A percentile compares a stretch with the other conserved stretches of the same genome.
phyloP scores from a whole-genome alignment of 75 land plant species.

The Pinus albicaulis region DNA sequence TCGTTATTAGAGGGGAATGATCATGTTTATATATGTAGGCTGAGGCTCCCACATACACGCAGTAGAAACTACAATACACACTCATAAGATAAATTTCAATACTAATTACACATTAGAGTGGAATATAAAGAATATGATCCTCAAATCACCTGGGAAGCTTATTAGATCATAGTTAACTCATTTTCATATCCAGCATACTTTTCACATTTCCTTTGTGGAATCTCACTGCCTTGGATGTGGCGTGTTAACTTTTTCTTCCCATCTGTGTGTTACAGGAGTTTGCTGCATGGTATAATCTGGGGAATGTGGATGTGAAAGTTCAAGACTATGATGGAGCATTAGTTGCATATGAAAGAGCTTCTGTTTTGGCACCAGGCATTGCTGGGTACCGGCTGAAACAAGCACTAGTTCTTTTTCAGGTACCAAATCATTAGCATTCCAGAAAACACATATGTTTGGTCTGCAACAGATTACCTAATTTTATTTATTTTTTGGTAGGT shows the following conservation, averaged over 20 bases:
- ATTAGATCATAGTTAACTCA: neutral
- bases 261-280: slow-evolving; percentile 22
- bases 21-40: neutral
- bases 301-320: slow-evolving; percentile 35
- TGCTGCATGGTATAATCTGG: slow-evolving; percentile 47
- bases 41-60: neutral
- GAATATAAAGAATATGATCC: neutral
- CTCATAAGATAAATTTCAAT: neutral
- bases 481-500: no score
- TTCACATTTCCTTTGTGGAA: neutral
- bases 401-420: slow-evolving; percentile 52
- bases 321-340: slow-evolving; percentile 29
- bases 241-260: neutral
- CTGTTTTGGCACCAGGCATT: slow-evolving; percentile 40
- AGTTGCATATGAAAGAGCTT: slow-evolving; percentile 35
- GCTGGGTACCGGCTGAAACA: slow-evolving; percentile 46
- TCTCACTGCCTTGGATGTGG: neutral
- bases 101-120: neutral
- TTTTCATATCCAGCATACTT: neutral
- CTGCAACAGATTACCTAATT: no score
- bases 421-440: neutral
- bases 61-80: neutral
- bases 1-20: neutral
- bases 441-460: no score
- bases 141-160: neutral